These are phyloP conservation scores for Schoenoplectus triqueter DNA, from an alignment of 202 grass and related monocot species.

Conservation along the genomic window DNA sequence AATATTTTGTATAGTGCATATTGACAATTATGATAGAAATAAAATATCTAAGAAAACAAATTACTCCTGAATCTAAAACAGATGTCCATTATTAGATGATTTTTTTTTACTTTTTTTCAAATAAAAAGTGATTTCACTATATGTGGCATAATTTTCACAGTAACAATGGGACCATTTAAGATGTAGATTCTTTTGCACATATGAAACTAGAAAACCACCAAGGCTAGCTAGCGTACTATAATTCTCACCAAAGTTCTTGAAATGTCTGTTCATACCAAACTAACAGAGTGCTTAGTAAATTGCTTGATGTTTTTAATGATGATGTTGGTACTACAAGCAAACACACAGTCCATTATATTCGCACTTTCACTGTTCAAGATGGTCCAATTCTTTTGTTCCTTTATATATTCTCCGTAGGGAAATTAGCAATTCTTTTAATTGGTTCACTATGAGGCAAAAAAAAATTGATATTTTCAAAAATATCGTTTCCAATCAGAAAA, in stretches of 20 bases:
- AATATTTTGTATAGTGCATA: too few relatives aligned
- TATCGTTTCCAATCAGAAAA: too few relatives aligned
- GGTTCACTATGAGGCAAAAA: too few relatives aligned
- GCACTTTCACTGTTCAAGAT: constrained; percentile 8
- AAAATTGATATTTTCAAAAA: too few relatives aligned
- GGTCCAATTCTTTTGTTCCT: neutral
- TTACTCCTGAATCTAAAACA: too few relatives aligned
- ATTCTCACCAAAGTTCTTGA: neutral
- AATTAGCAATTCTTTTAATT: neutral
- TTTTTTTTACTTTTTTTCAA: too few relatives aligned
- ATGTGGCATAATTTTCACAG: neutral
- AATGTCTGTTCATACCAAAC: constrained; percentile 11
- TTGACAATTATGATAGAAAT: too few relatives aligned
- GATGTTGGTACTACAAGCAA: neutral
- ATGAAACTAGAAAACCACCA: neutral
- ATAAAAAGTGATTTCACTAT: too few relatives aligned
- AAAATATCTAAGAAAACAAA: too few relatives aligned
- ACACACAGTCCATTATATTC: constrained; percentile 1
- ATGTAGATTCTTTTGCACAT: neutral
- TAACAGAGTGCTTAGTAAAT: neutral
- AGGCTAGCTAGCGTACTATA: neutral
- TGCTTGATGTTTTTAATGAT: neutral
- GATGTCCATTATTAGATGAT: too few relatives aligned
- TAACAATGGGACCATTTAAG: neutral
- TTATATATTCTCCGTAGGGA: neutral